Evolutionary conservation across 164 flowering plant genomes (phyloP), one percentile per base, ranked within the genome.

Genomic region (Pachysandra terminalis): DNA sequence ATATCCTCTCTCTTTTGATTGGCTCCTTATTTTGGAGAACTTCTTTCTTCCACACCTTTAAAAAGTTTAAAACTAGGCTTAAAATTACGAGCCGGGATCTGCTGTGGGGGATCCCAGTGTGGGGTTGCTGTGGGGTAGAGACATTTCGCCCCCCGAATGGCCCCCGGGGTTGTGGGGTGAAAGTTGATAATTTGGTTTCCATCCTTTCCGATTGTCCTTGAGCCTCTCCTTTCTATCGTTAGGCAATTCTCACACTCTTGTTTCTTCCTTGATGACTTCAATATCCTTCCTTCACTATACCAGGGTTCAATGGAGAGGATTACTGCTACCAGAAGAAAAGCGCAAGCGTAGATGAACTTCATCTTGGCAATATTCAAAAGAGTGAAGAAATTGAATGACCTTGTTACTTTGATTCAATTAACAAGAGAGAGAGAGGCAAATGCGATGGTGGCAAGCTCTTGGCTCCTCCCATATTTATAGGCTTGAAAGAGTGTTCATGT

Each of bases 271-370:
- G 51, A n/a, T n/a, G n/a, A 45, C 51, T 63, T 68, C 68, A 78
- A 74, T 52, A 70, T 75, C 70, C 86, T 80, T 61, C 75, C 80
- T 41, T 78, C 78, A 26, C 27, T 19, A 22, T 37, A 41, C 6
- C 53, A 23, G 45, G 67, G 21, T 35, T 55, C 78, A 70, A 58
- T 57, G 28, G 73, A 71, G 7, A 74, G 56, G 19, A 73, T 52
- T 63, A 70, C 9, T n/a, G n/a, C n/a, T 27, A 62, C 64, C 48
- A 76, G 64, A 54, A 76, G 49, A 15, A 66, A 74, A 19, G 55
- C 40, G 73, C 69, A 68, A 66, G 21, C 23, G 21, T 23, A 27
- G 19, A 41, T 27, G 21, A 41, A 65, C 65, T 71, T 78, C 64
- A 63, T 74, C 60, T 17, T 32, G 6, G 69, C 66, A 70, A 66